phyloP scores from a whole-genome alignment of 148 eudicot species.

The Dianthus caryophyllus region DNA sequence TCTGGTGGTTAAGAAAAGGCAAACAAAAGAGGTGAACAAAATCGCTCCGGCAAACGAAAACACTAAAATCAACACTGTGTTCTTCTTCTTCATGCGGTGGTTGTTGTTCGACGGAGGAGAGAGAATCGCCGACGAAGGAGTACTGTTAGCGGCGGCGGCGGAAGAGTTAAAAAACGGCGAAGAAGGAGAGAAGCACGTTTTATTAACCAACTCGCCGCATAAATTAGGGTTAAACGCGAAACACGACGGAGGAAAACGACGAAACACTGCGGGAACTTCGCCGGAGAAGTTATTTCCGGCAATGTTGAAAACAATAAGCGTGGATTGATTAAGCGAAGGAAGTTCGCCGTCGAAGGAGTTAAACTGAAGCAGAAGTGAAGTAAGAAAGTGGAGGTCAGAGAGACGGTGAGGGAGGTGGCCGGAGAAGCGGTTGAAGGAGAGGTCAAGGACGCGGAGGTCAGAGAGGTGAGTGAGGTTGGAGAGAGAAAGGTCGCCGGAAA shows the following conservation, averaged over 20 bases:
- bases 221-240: slow-evolving; percentile 51
- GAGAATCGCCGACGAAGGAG: slow-evolving; percentile 9
- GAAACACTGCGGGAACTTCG: slow-evolving; percentile 38
- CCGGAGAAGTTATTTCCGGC: slow-evolving; percentile 64
- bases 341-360: slow-evolving; percentile 49
- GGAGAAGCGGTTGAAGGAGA: slow-evolving; percentile 56
- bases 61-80: slow-evolving; percentile 36
- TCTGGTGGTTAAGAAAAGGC: slow-evolving; percentile 30
- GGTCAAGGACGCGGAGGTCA: slow-evolving; percentile 45
- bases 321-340: slow-evolving; percentile 60
- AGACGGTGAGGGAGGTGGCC: slow-evolving; percentile 40
- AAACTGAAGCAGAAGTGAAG: slow-evolving; percentile 46
- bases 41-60: slow-evolving; percentile 36
- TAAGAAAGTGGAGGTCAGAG: slow-evolving; percentile 40
- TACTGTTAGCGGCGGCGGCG: slow-evolving; percentile 13
- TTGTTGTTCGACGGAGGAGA: slow-evolving; percentile 2
- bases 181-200: slow-evolving; percentile 33
- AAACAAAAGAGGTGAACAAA: slow-evolving; percentile 37
- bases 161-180: slow-evolving; percentile 62
- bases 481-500: slow-evolving; percentile 47
- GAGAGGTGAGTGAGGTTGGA: slow-evolving; percentile 39
- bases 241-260: slow-evolving; percentile 33
- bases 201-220: slow-evolving; percentile 55
- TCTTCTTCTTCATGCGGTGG: slow-evolving; percentile 3
- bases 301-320: slow-evolving; percentile 41